Conservation (phyloP, 73 alveolate genomes). For the Tetrahymena thermophila region DNA sequence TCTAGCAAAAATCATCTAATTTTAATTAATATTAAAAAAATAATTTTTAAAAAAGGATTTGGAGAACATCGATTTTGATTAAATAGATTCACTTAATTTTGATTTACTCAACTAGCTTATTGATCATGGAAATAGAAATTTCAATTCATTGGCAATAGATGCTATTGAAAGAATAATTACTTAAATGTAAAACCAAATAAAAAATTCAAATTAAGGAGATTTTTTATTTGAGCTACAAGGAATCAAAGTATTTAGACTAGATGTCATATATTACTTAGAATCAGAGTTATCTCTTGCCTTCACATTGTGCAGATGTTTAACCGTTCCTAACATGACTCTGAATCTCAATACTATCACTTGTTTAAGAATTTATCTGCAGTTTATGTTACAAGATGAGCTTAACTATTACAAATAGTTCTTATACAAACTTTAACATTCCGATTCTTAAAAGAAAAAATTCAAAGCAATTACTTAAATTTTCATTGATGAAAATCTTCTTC, state of each 20-base stretch:
- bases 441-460: not conserved
- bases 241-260: not conserved
- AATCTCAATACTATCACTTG: not conserved
- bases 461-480: not conserved
- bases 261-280: not conserved
- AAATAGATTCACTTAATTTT: not conserved
- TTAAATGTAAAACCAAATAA: not conserved
- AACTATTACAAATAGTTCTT: not conserved
- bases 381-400: not conserved
- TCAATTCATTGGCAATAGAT: not conserved
- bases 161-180: not conserved
- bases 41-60: not conserved
- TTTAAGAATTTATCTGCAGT: not conserved
- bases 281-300: not conserved
- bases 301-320: not conserved
- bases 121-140: not conserved
- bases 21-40: not conserved
- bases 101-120: not conserved
- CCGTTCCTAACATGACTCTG: not conserved
- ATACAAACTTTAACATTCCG: not conserved
- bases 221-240: not conserved
- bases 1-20: not conserved
- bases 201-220: not conserved
- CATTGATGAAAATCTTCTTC: not conserved
- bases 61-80: not conserved